Evolutionary conservation across 768 basidiomycete genomes (phyloP).

Genomic region (Boletus coccyginus): DNA sequence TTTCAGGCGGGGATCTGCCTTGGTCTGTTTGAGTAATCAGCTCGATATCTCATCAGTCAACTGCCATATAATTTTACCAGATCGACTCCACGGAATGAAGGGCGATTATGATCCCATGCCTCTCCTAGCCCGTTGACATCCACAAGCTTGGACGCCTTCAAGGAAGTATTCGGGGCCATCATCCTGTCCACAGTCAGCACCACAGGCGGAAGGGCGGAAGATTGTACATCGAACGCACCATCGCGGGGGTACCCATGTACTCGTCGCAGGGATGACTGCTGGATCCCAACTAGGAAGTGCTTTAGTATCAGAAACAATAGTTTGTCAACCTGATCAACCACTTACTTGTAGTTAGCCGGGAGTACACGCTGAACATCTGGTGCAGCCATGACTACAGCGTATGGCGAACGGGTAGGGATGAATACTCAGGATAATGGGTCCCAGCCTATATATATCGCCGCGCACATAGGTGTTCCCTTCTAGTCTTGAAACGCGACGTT

Average conservation of each 20-base stretch:
- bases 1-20: conserved; percentile 20
- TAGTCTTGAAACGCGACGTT: too few relatives aligned
- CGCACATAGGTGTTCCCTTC: background rate
- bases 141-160: background rate
- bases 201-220: background rate
- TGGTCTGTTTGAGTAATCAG: conserved; percentile 14
- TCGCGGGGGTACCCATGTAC: conserved; percentile 28
- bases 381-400: conserved; percentile 17
- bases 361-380: conserved; percentile 18
- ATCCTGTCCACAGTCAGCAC: conserved; percentile 14
- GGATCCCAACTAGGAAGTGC: conserved; percentile 21
- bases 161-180: conserved; percentile 8
- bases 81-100: conserved; percentile 24
- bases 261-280: conserved; percentile 19
- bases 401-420: background rate
- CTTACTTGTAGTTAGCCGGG: conserved; percentile 18
- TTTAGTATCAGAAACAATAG: background rate
- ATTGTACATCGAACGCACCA: conserved; percentile 9
- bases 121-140: conserved; percentile 25
- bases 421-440: background rate
- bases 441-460: background rate
- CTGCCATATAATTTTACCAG: conserved; percentile 10
- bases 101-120: conserved; percentile 17
- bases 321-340: background rate
- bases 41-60: background rate